Evolutionary conservation across 2,329 filamentous ascomycete genomes (phyloP).

Genomic region (Trichocomaceae sp.): DNA sequence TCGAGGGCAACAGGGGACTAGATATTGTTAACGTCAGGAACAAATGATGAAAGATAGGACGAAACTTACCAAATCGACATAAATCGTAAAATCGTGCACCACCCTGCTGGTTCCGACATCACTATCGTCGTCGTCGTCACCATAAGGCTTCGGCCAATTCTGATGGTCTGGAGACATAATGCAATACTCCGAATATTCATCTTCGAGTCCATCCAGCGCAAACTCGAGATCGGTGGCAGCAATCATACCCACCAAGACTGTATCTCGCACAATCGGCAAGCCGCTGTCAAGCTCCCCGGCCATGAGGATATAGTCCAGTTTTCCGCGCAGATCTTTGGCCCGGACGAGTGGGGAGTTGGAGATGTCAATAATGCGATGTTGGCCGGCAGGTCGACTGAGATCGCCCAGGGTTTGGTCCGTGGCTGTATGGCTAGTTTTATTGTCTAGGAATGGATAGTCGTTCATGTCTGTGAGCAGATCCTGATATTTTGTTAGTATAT

Average conservation of each 20-base stretch:
- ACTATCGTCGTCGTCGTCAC: conserved; percentile 50
- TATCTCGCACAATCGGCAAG: conserved; percentile 73
- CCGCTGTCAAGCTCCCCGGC: conserved; percentile 89
- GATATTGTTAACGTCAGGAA: conserved; percentile 15
- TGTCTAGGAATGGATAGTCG: conserved; percentile 93
- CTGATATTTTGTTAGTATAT: conserved; percentile 33
- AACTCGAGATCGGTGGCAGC: conserved; percentile 91
- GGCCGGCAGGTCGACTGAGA: conserved; percentile 69
- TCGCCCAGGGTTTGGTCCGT: conserved; percentile 85
- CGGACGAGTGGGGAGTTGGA: conserved; percentile 72
- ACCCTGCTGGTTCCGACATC: conserved; percentile 42
- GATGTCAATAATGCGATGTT: conserved; percentile 80
- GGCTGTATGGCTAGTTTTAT: conserved; percentile 75
- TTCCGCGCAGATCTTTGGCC: conserved; percentile 67
- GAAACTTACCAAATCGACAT: conserved; percentile 72
- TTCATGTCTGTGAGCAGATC: conserved; percentile 96
- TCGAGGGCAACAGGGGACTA: conserved; percentile 81
- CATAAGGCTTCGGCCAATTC: background rate
- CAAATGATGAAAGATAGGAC: background rate
- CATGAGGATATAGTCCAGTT: conserved; percentile 73
- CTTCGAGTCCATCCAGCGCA: conserved; percentile 73
- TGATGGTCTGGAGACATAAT: conserved; percentile 62
- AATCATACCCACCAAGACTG: conserved; percentile 79
- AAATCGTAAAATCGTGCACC: conserved; percentile 80
- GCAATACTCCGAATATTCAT: conserved; percentile 66